Base-by-base conservation (phyloP, 208 protist species). In the Trypanosoma cruzi region DNA sequence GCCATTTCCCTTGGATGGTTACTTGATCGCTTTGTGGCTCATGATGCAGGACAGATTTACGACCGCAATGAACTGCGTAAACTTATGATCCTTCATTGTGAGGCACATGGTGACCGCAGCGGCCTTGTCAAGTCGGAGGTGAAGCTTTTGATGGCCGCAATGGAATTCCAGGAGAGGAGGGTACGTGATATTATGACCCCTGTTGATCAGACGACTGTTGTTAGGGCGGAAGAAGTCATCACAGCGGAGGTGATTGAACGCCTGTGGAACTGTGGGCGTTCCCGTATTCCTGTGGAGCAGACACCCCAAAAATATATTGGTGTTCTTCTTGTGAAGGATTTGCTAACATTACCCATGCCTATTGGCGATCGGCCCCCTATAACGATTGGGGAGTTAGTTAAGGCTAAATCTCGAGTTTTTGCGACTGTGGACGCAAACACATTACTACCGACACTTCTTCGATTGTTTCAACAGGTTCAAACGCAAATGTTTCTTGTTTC, bases 401-500 rank as follows among this genome's bases (percentile, higher is more conserved):
- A 81, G 42, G 62, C 71, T n/a, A 90, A 89, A 64, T 81, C 81
- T 50, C 79, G 89, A 1, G 44, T 73, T 32, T 83, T 93, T 57
- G 81, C 79, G 18, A 81, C 85, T 77, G 91, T 94, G 59, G 62
- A 70, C 57, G 57, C 67, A 28, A 60, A 74, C 67, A 92, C 85
- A 13, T 78, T 65, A 34, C 63, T 96, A 58, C 91, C 88, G 48
- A 71, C 76, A 52, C 85, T 94, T 81, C 77, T 96, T 32, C 86
- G 83, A 57, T 88, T 92, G 56, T 93, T 96, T 75, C 81, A 93
- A 31, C 78, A 93, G 46, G 77, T 75, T 4, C 80, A 92, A 74
- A 93, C 84, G 37, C 91, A 96, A 74, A 93, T 96, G 86, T 78
- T 90, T 31, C 66, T 96, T 57, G 91, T 96, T 31, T 87, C 85